These are phyloP conservation scores for Peronospora belbahrii DNA, from an alignment of 352 stramenopile genomes.

Conservation along the genomic window DNA sequence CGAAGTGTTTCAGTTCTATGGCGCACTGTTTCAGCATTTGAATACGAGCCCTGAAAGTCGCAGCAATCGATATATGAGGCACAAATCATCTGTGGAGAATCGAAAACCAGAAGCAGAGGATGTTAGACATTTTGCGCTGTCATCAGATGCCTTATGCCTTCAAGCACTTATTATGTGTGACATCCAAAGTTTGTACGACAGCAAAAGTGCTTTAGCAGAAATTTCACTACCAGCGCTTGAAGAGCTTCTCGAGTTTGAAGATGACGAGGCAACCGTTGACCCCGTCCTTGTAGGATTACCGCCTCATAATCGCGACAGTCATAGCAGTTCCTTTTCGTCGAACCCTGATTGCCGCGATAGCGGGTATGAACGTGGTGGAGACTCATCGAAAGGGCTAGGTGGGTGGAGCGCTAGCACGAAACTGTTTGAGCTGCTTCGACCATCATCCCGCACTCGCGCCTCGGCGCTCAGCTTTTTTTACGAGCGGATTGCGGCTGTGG, in stretches of 20 bases:
- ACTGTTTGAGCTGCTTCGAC: conserved; percentile 46
- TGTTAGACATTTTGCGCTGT: conserved; percentile 35
- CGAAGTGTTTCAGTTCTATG: conserved; percentile 74
- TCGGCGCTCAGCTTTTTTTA: conserved; percentile 53
- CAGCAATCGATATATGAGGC: conserved; percentile 26
- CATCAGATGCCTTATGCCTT: conserved; percentile 45
- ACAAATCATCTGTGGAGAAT: conserved; percentile 15
- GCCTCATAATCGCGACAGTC: conserved; percentile 26
- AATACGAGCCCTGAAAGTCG: conserved; percentile 50
- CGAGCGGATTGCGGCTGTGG: conserved; percentile 33
- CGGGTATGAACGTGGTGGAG: conserved; percentile 27
- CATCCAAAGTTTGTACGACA: conserved; percentile 70
- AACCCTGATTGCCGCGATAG: conserved; percentile 28
- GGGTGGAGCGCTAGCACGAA: conserved; percentile 38
- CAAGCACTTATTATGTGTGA: conserved; percentile 72
- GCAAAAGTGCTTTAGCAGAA: conserved; percentile 63
- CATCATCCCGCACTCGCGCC: conserved; percentile 29
- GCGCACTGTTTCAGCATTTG: conserved; percentile 48
- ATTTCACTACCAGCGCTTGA: conserved; percentile 53
- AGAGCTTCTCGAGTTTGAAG: conserved; percentile 73
- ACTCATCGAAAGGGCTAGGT: conserved; percentile 35
- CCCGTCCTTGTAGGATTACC: conserved; percentile 35
- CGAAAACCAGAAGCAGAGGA: neutral
- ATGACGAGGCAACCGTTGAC: conserved; percentile 57
- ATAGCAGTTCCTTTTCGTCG: conserved; percentile 32